These are phyloP conservation scores for Xylariales sp. DNA, from an alignment of 2,329 filamentous ascomycete genomes.

Conservation along the genomic window DNA sequence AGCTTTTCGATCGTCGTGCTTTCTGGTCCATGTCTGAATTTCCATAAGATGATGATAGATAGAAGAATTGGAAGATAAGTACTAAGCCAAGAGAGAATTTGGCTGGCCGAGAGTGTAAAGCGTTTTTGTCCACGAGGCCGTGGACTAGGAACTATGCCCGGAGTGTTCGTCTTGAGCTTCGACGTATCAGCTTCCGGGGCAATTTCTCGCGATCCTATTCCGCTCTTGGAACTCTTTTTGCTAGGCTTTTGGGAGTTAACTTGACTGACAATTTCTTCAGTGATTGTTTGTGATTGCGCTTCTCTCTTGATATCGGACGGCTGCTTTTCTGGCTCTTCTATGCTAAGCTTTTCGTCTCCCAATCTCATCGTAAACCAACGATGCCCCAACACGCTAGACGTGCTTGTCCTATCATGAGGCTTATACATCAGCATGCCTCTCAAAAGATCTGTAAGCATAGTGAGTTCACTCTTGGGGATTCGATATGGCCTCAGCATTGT, in stretches of 20 bases:
- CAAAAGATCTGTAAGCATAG: not conserved
- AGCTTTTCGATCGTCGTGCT: not conserved
- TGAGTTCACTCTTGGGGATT: not conserved
- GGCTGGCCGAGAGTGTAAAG: not conserved
- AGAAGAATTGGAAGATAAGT: not conserved
- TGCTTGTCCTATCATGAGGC: not conserved
- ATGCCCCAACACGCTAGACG: not conserved
- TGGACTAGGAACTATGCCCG: too few relatives aligned
- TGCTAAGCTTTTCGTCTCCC: not conserved
- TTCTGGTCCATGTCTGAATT: not conserved
- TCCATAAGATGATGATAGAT: not conserved
- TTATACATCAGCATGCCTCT: conserved; percentile 7
- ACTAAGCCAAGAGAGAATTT: not conserved
- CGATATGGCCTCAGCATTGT: not conserved
- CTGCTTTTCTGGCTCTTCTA: not conserved
- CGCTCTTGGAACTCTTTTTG: too few relatives aligned
- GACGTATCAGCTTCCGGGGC: not conserved
- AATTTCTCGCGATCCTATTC: too few relatives aligned
- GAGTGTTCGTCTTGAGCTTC: not conserved
- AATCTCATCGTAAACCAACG: not conserved
- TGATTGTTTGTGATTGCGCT: not conserved
- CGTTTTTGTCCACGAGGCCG: too few relatives aligned
- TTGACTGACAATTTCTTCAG: too few relatives aligned
- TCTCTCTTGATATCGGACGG: too few relatives aligned
- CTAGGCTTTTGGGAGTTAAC: too few relatives aligned